Evolutionary conservation across 2,329 filamentous ascomycete species (phyloP), one percentile per base, ranked within the genome.

Genomic region (Nothophaeocryptopus gaeumannii): DNA sequence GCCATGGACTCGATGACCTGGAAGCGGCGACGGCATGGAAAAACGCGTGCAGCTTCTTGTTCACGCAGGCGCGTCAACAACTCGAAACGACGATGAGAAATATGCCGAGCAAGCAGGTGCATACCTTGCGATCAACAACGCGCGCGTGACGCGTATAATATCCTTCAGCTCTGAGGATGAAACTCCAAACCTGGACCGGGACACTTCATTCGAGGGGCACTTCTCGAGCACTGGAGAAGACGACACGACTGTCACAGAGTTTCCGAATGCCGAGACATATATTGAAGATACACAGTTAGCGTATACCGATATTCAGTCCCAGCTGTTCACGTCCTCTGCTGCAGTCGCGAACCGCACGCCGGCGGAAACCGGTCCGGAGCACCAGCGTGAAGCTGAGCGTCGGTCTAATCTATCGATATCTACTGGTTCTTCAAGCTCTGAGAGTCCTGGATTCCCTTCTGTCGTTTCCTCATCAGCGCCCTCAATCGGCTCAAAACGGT

Each of bases 271-370:
- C 7, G 51, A 45, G 10, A 54, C 54, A 11, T 63, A 52, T 41
- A 59, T 75, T 20, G 71, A 74, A 29, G 69, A 75, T 46, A 74
- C 74, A 5, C 74, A 76, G 53, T 48, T 71, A 16, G 73, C 70
- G 12, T 64, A 63, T 35, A 60, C 64, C 31, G 70, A 63, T 2
- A 45, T 76, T 8, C 67, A 75, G 51, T 75, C 70, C 39, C 72
- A 76, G 39, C 43, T 75, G 1, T 53, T 60, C 15, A 66, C 68
- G 12, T 59, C 61, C 2, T 65, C 60, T 8, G 47, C 60, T 29
- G 37, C 26, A 29, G 20, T 45, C 31, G 39, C 30, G 15, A 34
- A 35, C 16, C 26, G 39, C 15, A 26, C 20, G 20, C 20, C 20
- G 20, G 7, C 7, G 20, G 20, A 4, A 26, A 26, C n/a, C n/a